Base-by-base conservation (phyloP, 768 basidiomycete species). In the Pisolithus microcarpus region DNA sequence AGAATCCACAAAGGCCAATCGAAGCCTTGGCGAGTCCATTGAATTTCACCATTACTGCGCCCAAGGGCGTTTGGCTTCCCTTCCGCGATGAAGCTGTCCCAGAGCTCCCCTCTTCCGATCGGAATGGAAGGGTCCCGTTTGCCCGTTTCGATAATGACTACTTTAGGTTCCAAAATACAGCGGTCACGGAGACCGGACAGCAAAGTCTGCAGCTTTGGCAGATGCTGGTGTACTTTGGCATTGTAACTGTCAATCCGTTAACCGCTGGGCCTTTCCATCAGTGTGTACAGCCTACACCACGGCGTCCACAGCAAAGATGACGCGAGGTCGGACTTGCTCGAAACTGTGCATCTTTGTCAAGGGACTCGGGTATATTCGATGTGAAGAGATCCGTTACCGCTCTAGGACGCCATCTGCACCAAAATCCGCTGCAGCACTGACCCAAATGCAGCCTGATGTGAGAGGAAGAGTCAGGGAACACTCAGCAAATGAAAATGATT, bases 1-100 rank as follows among this genome's bases (percentile, higher is more conserved):
- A 91, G 74, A 54, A 91, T 85, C 87, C 87, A 91, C 7, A 91
- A 73, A n/a, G 88, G 88, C 62, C 81, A 75, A 64, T 89, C 79
- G 67, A 91, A 91, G 11, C 74, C 67, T 37, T 75, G 72, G 44
- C 81, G 74, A 46, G 70, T 58, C 78, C 84, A 90, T 55, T 74
- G 64, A 56, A 87, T 82, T 67, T 85, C 82, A 53, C 81, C 82
- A 37, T 73, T 66, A 23, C 61, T 46, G n/a, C 75, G 72, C 46
- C 81, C 82, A 18, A 80, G 70, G 53, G 72, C 70, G 48, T 61
- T 60, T 30, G 63, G 64, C 47, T 67, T 66, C 4, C 82, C 82
- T 55, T 74, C 63, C 9, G 67, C 60, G 21, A 84, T 54, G 58
- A 85, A 81, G 21, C 64, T 66, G 28, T 75, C 69, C 84, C 81